phyloP scores from a whole-genome alignment of 441 rosid species.

The Geranium incanum region DNA sequence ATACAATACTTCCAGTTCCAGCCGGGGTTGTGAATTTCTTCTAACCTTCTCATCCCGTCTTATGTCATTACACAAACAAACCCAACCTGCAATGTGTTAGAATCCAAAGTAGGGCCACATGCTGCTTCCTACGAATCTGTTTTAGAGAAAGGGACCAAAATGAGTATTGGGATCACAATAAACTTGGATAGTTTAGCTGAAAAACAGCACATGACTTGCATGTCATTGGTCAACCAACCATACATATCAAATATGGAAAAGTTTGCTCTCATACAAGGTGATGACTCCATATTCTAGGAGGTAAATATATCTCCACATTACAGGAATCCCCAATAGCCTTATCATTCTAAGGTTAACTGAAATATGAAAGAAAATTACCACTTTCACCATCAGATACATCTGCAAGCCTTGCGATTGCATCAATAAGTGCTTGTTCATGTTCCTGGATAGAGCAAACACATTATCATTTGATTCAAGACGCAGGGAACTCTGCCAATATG shows the following conservation, averaged over 20 bases:
- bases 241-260: too few species aligned
- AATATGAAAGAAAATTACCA: constrained; percentile 59
- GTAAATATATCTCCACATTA: too few species aligned
- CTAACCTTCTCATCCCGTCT: too few species aligned
- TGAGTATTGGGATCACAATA: background rate
- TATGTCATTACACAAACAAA: too few species aligned
- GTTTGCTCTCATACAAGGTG: too few species aligned
- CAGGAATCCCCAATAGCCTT: background rate
- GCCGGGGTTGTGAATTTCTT: too few species aligned
- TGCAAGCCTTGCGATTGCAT: constrained; percentile 88
- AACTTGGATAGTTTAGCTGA: too few species aligned
- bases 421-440: constrained; percentile 81
- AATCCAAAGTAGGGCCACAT: too few species aligned
- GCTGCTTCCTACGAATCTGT: background rate
- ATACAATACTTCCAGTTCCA: background rate
- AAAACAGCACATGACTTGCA: too few species aligned
- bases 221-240: too few species aligned
- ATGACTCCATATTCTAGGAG: too few species aligned
- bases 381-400: constrained; percentile 97
- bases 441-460: constrained; percentile 46
- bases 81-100: too few species aligned
- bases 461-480: constrained; percentile 4
- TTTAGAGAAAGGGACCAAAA: background rate
- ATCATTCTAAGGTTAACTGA: constrained; percentile 2
- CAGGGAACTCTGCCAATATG: background rate